These are phyloP conservation scores for Boletus eberwhitei DNA, from an alignment of 768 basidiomycete genomes.

Conservation along the genomic window DNA sequence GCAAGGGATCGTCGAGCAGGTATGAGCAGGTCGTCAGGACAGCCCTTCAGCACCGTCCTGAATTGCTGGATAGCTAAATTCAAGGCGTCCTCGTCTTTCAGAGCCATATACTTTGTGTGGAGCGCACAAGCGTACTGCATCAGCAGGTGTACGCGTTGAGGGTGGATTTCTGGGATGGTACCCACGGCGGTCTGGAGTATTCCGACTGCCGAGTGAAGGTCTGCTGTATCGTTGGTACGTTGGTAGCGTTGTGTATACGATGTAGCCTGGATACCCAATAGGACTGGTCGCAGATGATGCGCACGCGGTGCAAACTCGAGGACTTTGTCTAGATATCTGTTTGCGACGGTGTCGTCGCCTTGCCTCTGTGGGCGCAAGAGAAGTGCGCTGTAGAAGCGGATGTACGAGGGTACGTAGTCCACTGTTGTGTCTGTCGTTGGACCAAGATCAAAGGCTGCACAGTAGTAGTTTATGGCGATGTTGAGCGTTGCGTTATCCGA, in stretches of 20 bases:
- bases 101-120: constrained; percentile 9
- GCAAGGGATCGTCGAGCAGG: constrained; percentile 6
- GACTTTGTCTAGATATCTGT: constrained; percentile 9
- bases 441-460: constrained; percentile 17
- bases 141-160: constrained; percentile 11
- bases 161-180: constrained; percentile 3
- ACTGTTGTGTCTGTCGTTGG: not conserved
- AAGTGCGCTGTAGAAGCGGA: constrained; percentile 4
- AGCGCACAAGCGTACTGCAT: constrained; percentile 21
- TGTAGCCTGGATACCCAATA: not conserved
- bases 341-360: not conserved
- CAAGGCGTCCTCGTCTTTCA: constrained; percentile 17
- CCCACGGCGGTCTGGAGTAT: constrained; percentile 1
- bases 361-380: not conserved
- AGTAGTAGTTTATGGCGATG: constrained; percentile 12
- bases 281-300: constrained; percentile 8
- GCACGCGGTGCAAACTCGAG: constrained; percentile 1
- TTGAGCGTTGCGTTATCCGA: not conserved
- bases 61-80: constrained; percentile 16
- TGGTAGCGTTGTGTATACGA: constrained; percentile 11
- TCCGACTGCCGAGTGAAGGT: constrained; percentile 15
- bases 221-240: constrained; percentile 7
- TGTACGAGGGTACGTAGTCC: constrained; percentile 6
- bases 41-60: not conserved
- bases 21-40: constrained; percentile 3